Evolutionary conservation across 2,329 filamentous ascomycete species (phyloP), one percentile per base, ranked within the genome.

Genomic region (Zalaria sp.): DNA sequence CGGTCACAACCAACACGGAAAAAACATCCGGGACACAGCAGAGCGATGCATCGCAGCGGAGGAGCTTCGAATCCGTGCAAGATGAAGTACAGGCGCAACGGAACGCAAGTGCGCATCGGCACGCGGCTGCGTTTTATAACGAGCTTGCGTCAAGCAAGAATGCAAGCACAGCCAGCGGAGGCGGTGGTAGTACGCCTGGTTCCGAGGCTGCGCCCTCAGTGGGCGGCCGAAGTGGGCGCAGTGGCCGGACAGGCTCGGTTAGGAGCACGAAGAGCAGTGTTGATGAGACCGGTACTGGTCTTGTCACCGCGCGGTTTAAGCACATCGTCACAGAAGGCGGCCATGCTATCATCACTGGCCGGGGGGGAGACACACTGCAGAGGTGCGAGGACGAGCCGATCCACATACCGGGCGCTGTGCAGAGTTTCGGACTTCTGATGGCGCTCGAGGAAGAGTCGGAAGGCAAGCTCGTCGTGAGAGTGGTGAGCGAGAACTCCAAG

Each of bases 331-430:
- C 83, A 0, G 77, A 83, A 2, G 81, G 78, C 10, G 86, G 86
- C 0, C 85, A 94, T 61, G 77, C 81, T 26, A 74, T 93, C 27
- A 83, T 93, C 41, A 91, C 84, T 1, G 86, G 86, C 4, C 72
- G 81, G 42, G 78, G 85, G 41, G 80, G 77, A 2, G 72, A 77
- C 2, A 75, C 71, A 1, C 63, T 91, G 36, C 83, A 93, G 55
- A 73, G 77, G 40, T 94, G 87, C 54, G 87, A 94, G 58, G 87
- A 94, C 53, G 87, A 94, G 53, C 86, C 87, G 0, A 93, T 94
- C 26, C 85, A 89, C 49, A 81, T 86, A 1, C 87, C 87, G 1
- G 86, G 86, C 29, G 83, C 83, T 1, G 64, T 88, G 1, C 87
- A 94, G 57, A 71, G 75, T 1, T 94, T 93, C 51, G 87, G 87